Evolutionary conservation across 139 green algal genomes (phyloP), one percentile per base, ranked within the genome.

Genomic region (Picochlorum sp.): DNA sequence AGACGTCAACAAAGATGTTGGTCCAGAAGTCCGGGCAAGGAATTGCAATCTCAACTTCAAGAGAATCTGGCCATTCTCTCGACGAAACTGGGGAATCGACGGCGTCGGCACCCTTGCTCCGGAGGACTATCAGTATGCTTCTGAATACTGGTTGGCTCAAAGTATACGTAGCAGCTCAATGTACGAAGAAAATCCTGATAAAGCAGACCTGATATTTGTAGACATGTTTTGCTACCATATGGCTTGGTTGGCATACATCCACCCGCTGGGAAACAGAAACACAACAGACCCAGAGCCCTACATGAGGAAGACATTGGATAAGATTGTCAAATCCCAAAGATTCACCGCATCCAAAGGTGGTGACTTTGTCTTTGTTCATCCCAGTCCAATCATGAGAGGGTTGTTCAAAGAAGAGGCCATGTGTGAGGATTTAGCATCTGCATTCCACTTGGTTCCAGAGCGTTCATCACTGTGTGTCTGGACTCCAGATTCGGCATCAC

Each of bases 151-250:
- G 72, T 61, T 78, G 5, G 34, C 66, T 2, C 56, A 77, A 44
- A 24, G 60, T 23, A 71, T 78, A 11, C 54, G 61, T 60, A 61
- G 54, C 32, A 66, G 49, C 4, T 30, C 20, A 2, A 49, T 21
- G 16, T 65, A 41, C 23, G 28, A 58, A 2, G 2, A 51, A 15
- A 51, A 70, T 56, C 6, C 57, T 4, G 20, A 28, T n/a, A 15
- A 34, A 4, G 72, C 72, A 28, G 72, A 78, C 34, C 68, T 78
- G 34, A 51, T 78, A 14, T 78, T 74, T 65, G 66, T 78, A 18
- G 72, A 78, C 64, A 62, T 74, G 52, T 44, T 61, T 30, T 78
- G 72, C 72, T 78, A 78, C 52, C 72, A 78, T 60, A 32, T 66
- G 3, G 41, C 58, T 16, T 78, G 72, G 72, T 51, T 78, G 72